Base-by-base conservation (phyloP, 805 yeast genomes). In the Metschnikowia gelsemii region DNA sequence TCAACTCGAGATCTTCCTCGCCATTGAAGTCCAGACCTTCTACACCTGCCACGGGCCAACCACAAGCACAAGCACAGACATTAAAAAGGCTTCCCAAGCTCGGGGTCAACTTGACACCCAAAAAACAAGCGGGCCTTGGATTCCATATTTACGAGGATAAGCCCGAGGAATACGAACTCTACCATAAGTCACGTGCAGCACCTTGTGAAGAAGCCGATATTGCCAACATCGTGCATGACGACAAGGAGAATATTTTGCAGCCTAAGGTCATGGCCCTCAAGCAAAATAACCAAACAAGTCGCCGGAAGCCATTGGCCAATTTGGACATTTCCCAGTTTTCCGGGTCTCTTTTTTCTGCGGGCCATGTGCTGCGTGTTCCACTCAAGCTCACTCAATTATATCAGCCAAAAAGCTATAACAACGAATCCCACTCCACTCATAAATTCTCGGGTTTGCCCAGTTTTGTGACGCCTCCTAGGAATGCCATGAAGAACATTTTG, bases 241-340 rank as follows among this genome's bases (percentile, higher is more conserved):
- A 70, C 48, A 72, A 70, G 55, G 75, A 70, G 46, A 70, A 70
- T 48, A 58, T 66, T 32, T 55, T 66, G 45, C 70, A 62, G 49
- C 70, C 71, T 8, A 58, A 57, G 34, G 49, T 43, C n/a, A 20
- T 37, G 43, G 37, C 33, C 25, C 23, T 44, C 42, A 25, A 31
- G 6, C 50, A 52, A 25, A 39, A 23, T 31, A 19, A 18, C 14
- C 14, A 17, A 19, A 18, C 43, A n/a, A n/a, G n/a, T 8, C 20
- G 35, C 17, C 55, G 72, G 47, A 30, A 19, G 12, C 66, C 69
- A 2, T 58, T 66, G 47, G 49, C 54, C 13, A 56, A 55, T 27
- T 55, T 66, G 41, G 53, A 50, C 42, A 59, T 64, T n/a, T 45
- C 46, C 23, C 58, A 61, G 30, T 66, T 40, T 43, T 59, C 66